Evolutionary conservation across 805 yeast species (phyloP).

Genomic region (Cyberlindnera euphorbiiphila): DNA sequence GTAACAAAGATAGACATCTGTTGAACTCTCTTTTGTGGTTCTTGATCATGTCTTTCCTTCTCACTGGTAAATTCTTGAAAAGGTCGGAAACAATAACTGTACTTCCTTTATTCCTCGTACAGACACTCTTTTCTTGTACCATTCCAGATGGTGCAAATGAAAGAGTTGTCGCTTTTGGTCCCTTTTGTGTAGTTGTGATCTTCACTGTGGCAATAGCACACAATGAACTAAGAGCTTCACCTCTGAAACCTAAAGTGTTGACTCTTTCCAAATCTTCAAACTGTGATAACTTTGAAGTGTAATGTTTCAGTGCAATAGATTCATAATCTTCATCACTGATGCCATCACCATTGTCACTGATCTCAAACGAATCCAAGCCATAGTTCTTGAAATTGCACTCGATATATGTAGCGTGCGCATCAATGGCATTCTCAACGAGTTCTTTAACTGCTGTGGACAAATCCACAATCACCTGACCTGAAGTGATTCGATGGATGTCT

Average conservation of each 20-base stretch:
- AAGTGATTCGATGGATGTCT: constrained; percentile 75
- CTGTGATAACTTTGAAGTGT: constrained; percentile 58
- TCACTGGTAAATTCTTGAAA: constrained; percentile 74
- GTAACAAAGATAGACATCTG: constrained; percentile 54
- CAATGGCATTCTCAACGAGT: constrained; percentile 80
- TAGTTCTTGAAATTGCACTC: constrained; percentile 66
- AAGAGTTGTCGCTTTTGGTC: constrained; percentile 56
- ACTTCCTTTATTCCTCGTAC: constrained; percentile 69
- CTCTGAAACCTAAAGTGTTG: constrained; percentile 68
- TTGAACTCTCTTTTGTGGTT: constrained; percentile 68
- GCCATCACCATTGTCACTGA: constrained; percentile 68
- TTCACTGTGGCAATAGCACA: constrained; percentile 50
- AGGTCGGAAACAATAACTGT: constrained; percentile 51
- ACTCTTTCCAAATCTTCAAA: constrained; percentile 55
- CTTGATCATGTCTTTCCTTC: constrained; percentile 68
- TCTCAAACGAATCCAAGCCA: constrained; percentile 69
- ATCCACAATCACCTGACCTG: constrained; percentile 90
- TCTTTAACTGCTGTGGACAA: constrained; percentile 78
- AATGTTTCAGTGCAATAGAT: constrained; percentile 53
- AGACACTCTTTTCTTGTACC: constrained; percentile 35
- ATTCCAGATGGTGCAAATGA: constrained; percentile 54
- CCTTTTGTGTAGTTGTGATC: constrained; percentile 46
- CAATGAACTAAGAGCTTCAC: constrained; percentile 74
- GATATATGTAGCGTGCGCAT: constrained; percentile 66
- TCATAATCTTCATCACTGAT: constrained; percentile 49